Evolutionary conservation across 257 asterid species (phyloP), one percentile per base, ranked within the genome.

Genomic region (Lithospermum erythrorhizon): DNA sequence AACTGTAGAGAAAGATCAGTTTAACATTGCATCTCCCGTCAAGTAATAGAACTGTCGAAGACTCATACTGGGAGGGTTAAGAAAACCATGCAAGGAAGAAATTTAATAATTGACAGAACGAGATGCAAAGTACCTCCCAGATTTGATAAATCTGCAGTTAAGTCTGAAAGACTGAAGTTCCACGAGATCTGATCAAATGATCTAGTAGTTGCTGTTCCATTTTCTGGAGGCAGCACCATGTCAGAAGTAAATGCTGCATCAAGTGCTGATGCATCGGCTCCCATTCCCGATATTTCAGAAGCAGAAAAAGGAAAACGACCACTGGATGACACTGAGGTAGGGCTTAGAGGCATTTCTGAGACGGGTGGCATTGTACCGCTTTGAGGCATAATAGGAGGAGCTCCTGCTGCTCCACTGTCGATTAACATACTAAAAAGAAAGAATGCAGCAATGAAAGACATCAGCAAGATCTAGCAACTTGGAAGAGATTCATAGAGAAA

Each of bases 251-350:
- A 88, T 61, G 94, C 86, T 0, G 85, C 74, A 77, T 87, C 98
- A 2, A 90, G 95, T 27, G 73, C 93, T 10, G 94, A 81, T 22
- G 90, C 68, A 62, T 91, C 98, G 30, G 86, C 90, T 53, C 90
- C 98, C 65, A 91, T 78, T 65, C 94, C 90, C 0, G 98, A 79
- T 47, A 91, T 86, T 24, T 88, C 96, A 2, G 98, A 84, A 47
- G 96, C 72, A 54, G 84, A 78, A 63, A 91, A 91, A 16, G 94
- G 94, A 37, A 90, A 90, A 77, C 85, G 98, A 35, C 96, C 95
- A 61, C 94, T 85, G 16, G 98, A 90, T 19, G 94, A 94, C 52
- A 79, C 95, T 60, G 96, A 85, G 48, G 95, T 76, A 30, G 95
- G 95, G 87, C 96, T 91, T 47, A 88, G 80, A 5, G 95, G 88